Evolutionary conservation across 2,329 filamentous ascomycete species (phyloP).

Genomic region (Berkeleyomyces rouxiae): DNA sequence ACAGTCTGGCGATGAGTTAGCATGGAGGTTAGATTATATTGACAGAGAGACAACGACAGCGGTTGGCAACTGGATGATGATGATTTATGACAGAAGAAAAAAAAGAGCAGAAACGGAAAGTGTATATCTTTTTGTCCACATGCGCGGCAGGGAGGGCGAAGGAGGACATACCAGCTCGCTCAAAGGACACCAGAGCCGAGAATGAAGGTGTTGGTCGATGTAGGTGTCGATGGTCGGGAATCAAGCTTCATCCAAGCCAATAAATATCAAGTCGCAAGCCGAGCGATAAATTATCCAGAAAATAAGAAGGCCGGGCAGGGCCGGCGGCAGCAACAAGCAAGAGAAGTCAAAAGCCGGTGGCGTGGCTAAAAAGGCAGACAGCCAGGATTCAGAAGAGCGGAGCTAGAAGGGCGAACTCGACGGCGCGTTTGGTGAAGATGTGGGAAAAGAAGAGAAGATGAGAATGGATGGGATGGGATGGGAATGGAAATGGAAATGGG

Average conservation of each 20-base stretch:
- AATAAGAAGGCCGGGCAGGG: background rate
- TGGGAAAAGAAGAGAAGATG: background rate
- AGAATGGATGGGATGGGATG: background rate
- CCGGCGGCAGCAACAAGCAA: background rate
- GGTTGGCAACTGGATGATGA: too few relatives aligned
- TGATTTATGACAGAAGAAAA: too few relatives aligned
- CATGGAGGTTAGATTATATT: too few relatives aligned
- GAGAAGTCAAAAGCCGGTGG: background rate
- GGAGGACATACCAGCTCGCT: background rate
- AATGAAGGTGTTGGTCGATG: background rate
- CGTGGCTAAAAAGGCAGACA: too few relatives aligned
- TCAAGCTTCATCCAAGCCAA: background rate
- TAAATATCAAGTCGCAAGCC: conserved; percentile 1
- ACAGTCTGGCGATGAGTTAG: too few relatives aligned
- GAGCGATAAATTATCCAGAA: background rate
- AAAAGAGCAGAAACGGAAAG: too few relatives aligned
- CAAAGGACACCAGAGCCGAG: background rate
- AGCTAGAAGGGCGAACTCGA: background rate
- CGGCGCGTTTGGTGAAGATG: background rate
- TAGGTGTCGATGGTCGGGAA: background rate
- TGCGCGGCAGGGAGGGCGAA: too few relatives aligned
- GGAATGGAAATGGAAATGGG: background rate
- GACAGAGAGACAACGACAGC: too few relatives aligned
- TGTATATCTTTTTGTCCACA: too few relatives aligned
- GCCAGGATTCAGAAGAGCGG: too few relatives aligned